Evolutionary conservation across 2,329 filamentous ascomycete species (phyloP).

Genomic region (Neonectria faginata): DNA sequence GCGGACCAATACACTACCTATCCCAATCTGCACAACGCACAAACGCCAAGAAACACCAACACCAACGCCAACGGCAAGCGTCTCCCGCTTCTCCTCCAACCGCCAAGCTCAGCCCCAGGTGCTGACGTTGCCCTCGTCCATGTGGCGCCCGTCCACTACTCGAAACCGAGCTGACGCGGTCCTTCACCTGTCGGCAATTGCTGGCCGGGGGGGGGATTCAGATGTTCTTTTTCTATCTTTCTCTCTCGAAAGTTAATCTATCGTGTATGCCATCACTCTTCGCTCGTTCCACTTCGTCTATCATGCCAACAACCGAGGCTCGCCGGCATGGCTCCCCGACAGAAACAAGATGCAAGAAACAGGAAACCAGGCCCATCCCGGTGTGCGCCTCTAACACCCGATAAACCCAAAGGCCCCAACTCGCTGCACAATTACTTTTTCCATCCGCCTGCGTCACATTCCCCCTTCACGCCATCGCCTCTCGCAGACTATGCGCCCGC

Average conservation of each 20-base stretch:
- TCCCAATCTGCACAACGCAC: background rate
- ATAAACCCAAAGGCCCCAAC: constrained; percentile 23
- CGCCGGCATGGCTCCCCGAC: background rate
- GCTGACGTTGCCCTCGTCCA: constrained; percentile 30
- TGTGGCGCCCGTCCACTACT: constrained; percentile 13
- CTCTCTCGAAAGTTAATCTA: background rate
- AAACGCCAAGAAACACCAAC: background rate
- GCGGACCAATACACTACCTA: background rate
- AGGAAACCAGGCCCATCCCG: background rate
- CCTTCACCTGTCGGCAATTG: constrained; percentile 17
- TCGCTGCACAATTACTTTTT: constrained; percentile 3
- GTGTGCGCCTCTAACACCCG: constrained; percentile 8
- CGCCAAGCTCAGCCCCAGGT: constrained; percentile 35
- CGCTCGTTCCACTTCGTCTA: constrained; percentile 10
- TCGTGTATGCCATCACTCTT: constrained; percentile 10
- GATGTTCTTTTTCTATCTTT: constrained; percentile 3
- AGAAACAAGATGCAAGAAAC: constrained; percentile 9
- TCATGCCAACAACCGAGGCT: constrained; percentile 12
- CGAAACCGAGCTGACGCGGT: constrained; percentile 18
- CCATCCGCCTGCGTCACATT: constrained; percentile 17
- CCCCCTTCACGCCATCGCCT: constrained; percentile 7
- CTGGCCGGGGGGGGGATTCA: constrained; percentile 1
- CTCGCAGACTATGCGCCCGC: background rate
- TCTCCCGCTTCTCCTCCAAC: background rate
- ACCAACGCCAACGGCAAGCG: too few species aligned